Evolutionary conservation across 1,139 yeast genomes (phyloP).

Genomic region (Wickerhamomyces sp.): DNA sequence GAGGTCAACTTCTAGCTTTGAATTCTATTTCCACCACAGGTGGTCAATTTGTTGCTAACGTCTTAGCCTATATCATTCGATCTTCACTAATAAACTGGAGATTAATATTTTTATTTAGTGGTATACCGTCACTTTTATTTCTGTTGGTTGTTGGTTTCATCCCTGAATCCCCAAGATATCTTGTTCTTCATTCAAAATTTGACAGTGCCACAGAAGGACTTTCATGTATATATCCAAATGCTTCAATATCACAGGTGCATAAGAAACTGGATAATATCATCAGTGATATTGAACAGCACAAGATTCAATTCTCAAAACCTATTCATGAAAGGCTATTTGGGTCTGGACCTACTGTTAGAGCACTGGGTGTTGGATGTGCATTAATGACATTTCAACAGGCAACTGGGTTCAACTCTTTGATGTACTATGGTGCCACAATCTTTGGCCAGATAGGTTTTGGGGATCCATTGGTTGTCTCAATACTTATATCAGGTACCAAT

Average conservation of each 20-base stretch:
- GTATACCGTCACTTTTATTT: conserved; percentile 35
- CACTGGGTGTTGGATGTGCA: conserved; percentile 62
- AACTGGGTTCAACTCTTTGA: conserved; percentile 71
- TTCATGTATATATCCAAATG: conserved; percentile 31
- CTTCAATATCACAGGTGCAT: conserved; percentile 27
- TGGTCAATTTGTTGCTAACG: conserved; percentile 39
- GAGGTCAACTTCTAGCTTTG: conserved; percentile 35
- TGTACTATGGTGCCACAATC: conserved; percentile 69
- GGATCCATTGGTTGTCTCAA: conserved; percentile 60
- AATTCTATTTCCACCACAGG: conserved; percentile 40
- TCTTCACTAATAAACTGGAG: conserved; percentile 34
- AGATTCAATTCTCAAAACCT: conserved; percentile 6
- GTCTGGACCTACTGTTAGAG: conserved; percentile 47
- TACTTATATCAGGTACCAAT: conserved; percentile 61
- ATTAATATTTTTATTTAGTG: conserved; percentile 33
- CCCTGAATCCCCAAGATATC: conserved; percentile 60
- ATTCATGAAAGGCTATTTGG: conserved; percentile 8
- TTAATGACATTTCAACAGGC: conserved; percentile 71
- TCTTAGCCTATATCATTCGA: conserved; percentile 27
- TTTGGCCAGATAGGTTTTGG: conserved; percentile 55
- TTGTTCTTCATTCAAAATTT: conserved; percentile 34
- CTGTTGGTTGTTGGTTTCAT: conserved; percentile 34
- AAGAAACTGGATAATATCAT: conserved; percentile 26
- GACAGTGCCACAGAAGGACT: conserved; percentile 36
- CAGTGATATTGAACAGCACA: conserved; percentile 21